Percentiles rank a stretch among this genome's conserved stretches.
phyloP scores from a whole-genome alignment of 2,329 filamentous ascomycete species.

The Epichloe bromicola region DNA sequence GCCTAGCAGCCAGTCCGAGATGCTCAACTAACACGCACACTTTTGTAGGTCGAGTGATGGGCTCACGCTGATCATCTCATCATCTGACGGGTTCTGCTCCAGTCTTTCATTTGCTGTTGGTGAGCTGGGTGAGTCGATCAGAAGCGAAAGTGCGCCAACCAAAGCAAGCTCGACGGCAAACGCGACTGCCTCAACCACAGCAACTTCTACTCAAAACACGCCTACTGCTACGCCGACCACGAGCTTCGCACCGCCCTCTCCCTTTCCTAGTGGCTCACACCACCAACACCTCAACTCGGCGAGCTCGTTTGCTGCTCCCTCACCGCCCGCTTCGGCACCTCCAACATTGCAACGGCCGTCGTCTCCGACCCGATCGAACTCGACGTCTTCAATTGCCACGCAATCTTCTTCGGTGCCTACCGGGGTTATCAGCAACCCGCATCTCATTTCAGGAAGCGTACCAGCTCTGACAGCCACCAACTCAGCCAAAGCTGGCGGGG shows the following conservation, averaged over 20 bases:
- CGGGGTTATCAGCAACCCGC: slow-evolving; percentile 60
- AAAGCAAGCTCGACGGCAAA: slow-evolving; percentile 30
- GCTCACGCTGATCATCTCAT: slow-evolving; percentile 70
- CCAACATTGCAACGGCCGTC: slow-evolving; percentile 53
- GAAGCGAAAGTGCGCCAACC: slow-evolving; percentile 46
- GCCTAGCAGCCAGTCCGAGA: neutral
- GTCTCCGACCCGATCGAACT: slow-evolving; percentile 76
- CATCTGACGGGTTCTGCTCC: slow-evolving; percentile 95
- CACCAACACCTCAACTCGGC: slow-evolving; percentile 46
- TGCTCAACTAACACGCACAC: slow-evolving; percentile 15
- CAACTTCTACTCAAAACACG: slow-evolving; percentile 46
- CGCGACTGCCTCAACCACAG: slow-evolving; percentile 23
- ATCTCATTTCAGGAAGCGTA: slow-evolving; percentile 63
- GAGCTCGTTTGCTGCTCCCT: slow-evolving; percentile 45
- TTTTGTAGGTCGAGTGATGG: slow-evolving; percentile 35
- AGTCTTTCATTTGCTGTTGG: slow-evolving; percentile 71
- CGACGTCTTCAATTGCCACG: slow-evolving; percentile 66
- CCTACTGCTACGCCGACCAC: slow-evolving; percentile 59
- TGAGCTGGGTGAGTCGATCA: slow-evolving; percentile 74
- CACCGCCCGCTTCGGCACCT: slow-evolving; percentile 40
- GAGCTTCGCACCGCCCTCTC: slow-evolving; percentile 47
- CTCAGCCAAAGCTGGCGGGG: slow-evolving; percentile 45
- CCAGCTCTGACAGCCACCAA: slow-evolving; percentile 65
- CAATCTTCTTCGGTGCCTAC: slow-evolving; percentile 36
- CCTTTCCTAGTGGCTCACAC: slow-evolving; percentile 33